These are phyloP conservation scores for Schizophyllum amplum DNA, from an alignment of 1,284 basidiomycete genomes.

Conservation along the genomic window DNA sequence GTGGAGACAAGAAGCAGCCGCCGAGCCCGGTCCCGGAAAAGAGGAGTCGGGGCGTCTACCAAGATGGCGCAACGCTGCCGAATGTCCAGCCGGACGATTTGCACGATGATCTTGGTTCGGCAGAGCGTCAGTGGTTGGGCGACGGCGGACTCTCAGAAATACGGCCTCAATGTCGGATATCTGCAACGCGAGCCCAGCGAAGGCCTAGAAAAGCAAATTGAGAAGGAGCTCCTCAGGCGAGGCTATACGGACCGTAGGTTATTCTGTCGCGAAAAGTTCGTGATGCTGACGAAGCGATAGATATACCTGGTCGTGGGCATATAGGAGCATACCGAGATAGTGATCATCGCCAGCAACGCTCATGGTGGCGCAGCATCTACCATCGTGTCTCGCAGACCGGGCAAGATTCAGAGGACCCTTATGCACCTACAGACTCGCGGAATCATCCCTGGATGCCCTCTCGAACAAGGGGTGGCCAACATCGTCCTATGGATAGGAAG, in stretches of 20 bases:
- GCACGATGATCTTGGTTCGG: constrained; percentile 31
- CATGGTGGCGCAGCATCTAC: constrained; percentile 54
- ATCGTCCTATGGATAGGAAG: too few relatives aligned
- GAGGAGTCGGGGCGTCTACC: constrained; percentile 5
- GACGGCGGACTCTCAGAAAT: constrained; percentile 32
- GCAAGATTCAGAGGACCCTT: constrained; percentile 23
- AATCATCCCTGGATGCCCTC: too few relatives aligned
- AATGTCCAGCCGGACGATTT: constrained; percentile 9
- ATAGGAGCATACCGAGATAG: too few relatives aligned
- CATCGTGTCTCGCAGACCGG: constrained; percentile 41
- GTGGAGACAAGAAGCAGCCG: constrained; percentile 8
- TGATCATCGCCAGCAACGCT: constrained; percentile 24
- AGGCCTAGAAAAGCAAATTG: constrained; percentile 41
- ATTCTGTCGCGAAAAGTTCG: too few relatives aligned
- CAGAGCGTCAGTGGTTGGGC: constrained; percentile 41
- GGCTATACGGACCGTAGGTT: constrained; percentile 32
- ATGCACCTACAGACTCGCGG: too few relatives aligned
- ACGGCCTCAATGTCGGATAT: constrained; percentile 23
- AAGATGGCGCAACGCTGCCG: not conserved
- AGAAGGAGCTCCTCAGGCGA: constrained; percentile 39
- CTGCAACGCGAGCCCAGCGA: constrained; percentile 42
- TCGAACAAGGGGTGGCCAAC: too few relatives aligned
- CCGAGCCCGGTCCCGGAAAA: not conserved
- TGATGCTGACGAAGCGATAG: too few relatives aligned
- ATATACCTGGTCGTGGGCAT: too few relatives aligned